These are phyloP conservation scores for Pleurotus salmoneostramineus DNA, from an alignment of 768 basidiomycete genomes.

Conservation along the genomic window DNA sequence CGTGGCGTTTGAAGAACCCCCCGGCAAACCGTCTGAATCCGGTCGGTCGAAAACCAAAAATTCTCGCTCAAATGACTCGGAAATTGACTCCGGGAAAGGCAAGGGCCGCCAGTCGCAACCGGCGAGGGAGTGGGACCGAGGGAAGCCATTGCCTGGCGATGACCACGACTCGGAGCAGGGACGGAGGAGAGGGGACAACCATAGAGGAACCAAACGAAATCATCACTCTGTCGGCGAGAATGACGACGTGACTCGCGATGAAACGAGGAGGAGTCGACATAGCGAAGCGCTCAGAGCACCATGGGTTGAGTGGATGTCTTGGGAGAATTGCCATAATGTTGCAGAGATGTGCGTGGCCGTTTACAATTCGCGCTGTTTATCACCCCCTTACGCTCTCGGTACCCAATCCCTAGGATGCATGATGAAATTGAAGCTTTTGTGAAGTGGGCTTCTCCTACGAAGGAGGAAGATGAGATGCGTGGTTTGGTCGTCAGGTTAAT, in stretches of 20 bases:
- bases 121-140: conserved; percentile 36
- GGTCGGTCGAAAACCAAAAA: not conserved
- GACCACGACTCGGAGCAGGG: conserved; percentile 12
- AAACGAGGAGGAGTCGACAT: conserved; percentile 48
- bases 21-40: not conserved
- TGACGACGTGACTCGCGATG: conserved; percentile 45
- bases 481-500: conserved; percentile 70
- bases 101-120: not conserved
- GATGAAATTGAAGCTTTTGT: conserved; percentile 83
- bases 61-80: no score
- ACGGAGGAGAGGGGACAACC: conserved; percentile 9
- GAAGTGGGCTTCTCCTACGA: conserved; percentile 83
- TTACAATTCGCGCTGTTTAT: not conserved
- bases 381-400: conserved; percentile 9
- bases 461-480: conserved; percentile 82
- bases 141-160: conserved; percentile 19
- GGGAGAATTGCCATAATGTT: conserved; percentile 71
- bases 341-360: conserved; percentile 69
- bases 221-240: conserved; percentile 36
- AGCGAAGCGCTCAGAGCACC: conserved; percentile 56
- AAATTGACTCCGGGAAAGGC: not conserved
- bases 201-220: conserved; percentile 36
- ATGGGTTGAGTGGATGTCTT: conserved; percentile 71
- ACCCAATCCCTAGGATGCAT: conserved; percentile 58
- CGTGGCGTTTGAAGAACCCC: not conserved